Conservation (phyloP, 768 basidiomycete genomes). For the Tulasnella sp. region DNA sequence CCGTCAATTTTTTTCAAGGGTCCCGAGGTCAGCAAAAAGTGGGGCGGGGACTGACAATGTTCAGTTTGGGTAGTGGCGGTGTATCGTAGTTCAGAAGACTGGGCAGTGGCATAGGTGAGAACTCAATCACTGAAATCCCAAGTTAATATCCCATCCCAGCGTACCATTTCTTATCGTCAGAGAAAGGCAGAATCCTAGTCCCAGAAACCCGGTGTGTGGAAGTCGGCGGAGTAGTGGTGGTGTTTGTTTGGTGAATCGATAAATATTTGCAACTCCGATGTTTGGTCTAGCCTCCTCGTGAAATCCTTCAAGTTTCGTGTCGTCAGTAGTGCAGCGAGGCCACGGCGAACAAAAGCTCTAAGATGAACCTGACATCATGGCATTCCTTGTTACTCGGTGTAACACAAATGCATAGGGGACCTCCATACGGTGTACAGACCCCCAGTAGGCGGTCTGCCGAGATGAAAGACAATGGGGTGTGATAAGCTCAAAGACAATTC, state of each 20-base stretch:
- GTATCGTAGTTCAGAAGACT: slow-evolving; percentile 91
- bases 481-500: no score
- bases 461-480: no score
- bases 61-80: slow-evolving; percentile 95
- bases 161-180: neutral
- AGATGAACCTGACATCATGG: no score
- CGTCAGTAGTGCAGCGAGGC: no score
- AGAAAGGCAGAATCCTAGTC: neutral
- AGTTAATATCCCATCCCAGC: neutral
- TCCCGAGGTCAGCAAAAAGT: neutral
- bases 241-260: neutral
- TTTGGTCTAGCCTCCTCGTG: no score
- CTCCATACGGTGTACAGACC: no score
- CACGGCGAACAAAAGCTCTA: no score
- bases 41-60: slow-evolving; percentile 62
- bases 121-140: slow-evolving; percentile 6
- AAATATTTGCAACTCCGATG: neutral
- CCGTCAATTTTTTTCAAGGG: slow-evolving; percentile 16
- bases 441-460: no score
- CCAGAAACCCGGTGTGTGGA: neutral
- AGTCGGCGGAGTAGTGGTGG: neutral
- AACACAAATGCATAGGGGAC: no score
- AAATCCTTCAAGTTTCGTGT: no score
- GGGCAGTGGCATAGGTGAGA: neutral
- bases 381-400: no score